Conservation (phyloP, 192 early-diverging fungal genomes). For the Coemansia sp. region DNA sequence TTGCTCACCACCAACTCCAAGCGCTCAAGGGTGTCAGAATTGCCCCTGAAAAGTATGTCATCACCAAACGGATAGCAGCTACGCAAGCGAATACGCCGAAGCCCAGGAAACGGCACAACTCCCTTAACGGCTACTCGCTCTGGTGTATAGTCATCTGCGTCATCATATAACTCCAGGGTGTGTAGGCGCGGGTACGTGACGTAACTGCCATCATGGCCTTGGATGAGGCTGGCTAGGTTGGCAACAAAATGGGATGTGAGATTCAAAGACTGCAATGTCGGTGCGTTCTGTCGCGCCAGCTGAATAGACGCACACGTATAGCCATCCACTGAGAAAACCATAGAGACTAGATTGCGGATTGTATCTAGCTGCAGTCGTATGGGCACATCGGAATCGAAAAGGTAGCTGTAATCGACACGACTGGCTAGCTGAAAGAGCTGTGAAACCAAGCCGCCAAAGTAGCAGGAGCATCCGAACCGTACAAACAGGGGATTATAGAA, state of each 20-base stretch:
- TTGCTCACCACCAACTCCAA: neutral
- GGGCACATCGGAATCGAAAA: neutral
- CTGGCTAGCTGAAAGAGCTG: neutral
- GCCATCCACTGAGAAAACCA: neutral
- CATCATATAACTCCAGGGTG: neutral
- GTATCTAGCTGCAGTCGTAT: neutral
- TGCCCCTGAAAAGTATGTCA: conserved; percentile 9
- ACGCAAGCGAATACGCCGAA: neutral
- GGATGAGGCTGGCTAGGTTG: neutral
- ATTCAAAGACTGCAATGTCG: neutral
- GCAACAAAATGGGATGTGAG: neutral
- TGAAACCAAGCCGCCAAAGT: neutral
- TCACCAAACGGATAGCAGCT: conserved; percentile 14
- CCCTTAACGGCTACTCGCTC: neutral
- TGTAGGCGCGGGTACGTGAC: conserved; percentile 1
- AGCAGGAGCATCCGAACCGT: neutral
- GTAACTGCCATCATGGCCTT: neutral
- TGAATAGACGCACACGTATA: neutral
- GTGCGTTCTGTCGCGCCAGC: neutral
- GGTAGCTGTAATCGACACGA: neutral
- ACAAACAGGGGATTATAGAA: neutral
- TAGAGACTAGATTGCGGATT: neutral
- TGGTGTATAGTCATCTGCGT: neutral
- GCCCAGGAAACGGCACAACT: conserved; percentile 10
- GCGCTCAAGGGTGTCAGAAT: neutral